Evolutionary conservation across 495 filamentous ascomycete genomes (phyloP).

Genomic region (Trichoderma gamsii): DNA sequence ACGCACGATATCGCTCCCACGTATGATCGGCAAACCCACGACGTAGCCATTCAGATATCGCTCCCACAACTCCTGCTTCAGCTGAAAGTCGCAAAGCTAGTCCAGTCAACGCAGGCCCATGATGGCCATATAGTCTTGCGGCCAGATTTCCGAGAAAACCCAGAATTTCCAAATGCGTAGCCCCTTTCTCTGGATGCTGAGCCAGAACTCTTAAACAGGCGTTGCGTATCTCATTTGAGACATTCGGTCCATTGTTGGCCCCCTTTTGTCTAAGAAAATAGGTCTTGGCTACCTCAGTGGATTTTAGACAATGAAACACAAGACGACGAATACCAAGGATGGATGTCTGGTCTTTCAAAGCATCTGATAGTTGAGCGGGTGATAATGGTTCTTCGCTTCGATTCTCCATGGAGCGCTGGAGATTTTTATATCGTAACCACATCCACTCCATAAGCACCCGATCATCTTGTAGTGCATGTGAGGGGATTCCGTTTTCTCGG

Average conservation of each 20-base stretch:
- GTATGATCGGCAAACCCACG: neutral
- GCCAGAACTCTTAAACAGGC: neutral
- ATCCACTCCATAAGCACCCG: slow-evolving; percentile 7
- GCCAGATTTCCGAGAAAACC: neutral
- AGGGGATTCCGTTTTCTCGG: slow-evolving; percentile 3
- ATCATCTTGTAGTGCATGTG: neutral
- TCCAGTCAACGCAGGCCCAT: neutral
- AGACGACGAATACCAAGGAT: slow-evolving; percentile 4
- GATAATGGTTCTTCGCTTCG: neutral
- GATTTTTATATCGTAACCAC: neutral
- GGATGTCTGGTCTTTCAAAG: neutral
- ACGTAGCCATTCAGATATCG: slow-evolving; percentile 3
- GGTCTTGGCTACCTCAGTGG: neutral
- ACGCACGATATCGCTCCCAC: neutral
- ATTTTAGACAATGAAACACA: neutral
- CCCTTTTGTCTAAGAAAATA: neutral
- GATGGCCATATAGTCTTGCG: neutral
- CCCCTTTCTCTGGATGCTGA: neutral
- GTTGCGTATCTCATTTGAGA: neutral
- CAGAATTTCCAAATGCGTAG: neutral
- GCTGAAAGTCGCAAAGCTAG: neutral
- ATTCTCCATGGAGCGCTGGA: neutral
- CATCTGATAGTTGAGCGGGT: neutral
- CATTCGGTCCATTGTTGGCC: neutral
- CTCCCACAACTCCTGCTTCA: neutral